These are phyloP conservation scores for Vanrija sp. DNA, from an alignment of 1,284 basidiomycete species.

Conservation along the genomic window DNA sequence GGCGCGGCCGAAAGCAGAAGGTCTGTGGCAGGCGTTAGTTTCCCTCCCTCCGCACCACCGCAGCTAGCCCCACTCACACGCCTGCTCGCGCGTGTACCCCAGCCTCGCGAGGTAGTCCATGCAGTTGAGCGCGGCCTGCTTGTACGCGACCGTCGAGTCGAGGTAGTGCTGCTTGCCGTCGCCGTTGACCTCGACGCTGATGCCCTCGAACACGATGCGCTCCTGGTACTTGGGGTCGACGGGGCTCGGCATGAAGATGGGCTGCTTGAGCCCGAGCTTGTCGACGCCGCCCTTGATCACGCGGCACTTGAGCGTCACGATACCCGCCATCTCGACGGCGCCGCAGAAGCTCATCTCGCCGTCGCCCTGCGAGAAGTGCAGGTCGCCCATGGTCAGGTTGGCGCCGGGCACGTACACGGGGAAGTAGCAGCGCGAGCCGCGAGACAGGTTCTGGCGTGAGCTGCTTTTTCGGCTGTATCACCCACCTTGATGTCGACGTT, in stretches of 20 bases:
- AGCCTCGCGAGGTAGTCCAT: constrained; percentile 61
- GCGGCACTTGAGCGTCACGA: constrained; percentile 5
- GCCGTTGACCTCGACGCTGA: constrained; percentile 11
- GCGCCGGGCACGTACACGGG: constrained; percentile 71
- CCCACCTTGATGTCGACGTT: constrained; percentile 63
- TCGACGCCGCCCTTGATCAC: constrained; percentile 6
- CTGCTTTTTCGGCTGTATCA: too few relatives aligned
- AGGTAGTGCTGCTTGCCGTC: constrained; percentile 12
- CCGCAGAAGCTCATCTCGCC: constrained; percentile 53
- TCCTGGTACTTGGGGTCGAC: constrained; percentile 17
- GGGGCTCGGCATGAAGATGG: constrained; percentile 13
- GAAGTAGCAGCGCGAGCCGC: constrained; percentile 11
- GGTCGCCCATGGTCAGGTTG: constrained; percentile 68
- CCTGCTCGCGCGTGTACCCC: constrained; percentile 58
- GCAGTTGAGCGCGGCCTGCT: constrained; percentile 70
- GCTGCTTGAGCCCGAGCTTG: constrained; percentile 11
- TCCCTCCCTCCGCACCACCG: neutral
- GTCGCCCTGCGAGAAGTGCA: constrained; percentile 76
- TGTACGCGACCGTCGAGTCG: constrained; percentile 53
- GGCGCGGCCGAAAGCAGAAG: constrained; percentile 71
- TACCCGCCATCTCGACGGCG: constrained; percentile 42
- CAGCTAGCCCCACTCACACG: constrained; percentile 51
- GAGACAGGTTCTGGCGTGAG: constrained; percentile 2
- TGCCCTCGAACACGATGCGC: constrained; percentile 13
- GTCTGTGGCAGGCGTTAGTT: constrained; percentile 47